Base-by-base conservation (phyloP, 164 flowering plant genomes). In the Dillenia suffruticosa region DNA sequence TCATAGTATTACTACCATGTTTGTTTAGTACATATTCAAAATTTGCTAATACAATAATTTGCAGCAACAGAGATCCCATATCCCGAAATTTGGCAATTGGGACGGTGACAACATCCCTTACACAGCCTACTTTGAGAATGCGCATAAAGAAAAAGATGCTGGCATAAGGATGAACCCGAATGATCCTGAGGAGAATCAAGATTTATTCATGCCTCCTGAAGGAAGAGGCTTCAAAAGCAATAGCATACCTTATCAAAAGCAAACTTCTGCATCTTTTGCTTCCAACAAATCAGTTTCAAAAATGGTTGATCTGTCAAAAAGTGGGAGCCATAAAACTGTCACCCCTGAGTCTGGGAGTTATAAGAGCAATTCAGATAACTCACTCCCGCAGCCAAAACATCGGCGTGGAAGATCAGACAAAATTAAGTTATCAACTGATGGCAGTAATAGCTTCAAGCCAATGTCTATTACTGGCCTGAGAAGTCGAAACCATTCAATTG, bases 151-250 rank as follows among this genome's bases (percentile, higher is more conserved):
- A 45, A 80, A 64, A 65, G 71, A 72, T 44, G 14, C 58, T 4
- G 73, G 74, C 8, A 47, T 50, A 19, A 81, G 50, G 68, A 80
- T 66, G 58, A 87, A 87, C 72, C 90, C 93, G 10, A 85, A 87
- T 61, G 93, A 85, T 65, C 88, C 88, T 0, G 80, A 83, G 70
- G 78, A 87, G 66, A 84, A 81, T 53, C 86, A 85, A 14, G 84
- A 77, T 49, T 83, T 81, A 44, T 84, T 81, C 64, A 54, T 50
- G 63, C 9, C 9, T 24, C 60, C 51, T 10, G 15, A 14, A 5
- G 9, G 32, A 44, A 58, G n/a, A 49, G 54, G 59, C 49, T 12
- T 11, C 40, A 63, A 60, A 51, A 62, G 13, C 16, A 47, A 57
- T 8, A 46, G 14, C 54, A 40, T 13, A 63, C n/a, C 43, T 58